Evolutionary conservation across 345 rosid genomes (phyloP), one percentile per base, ranked within the genome.

Genomic region (Populus tremula): DNA sequence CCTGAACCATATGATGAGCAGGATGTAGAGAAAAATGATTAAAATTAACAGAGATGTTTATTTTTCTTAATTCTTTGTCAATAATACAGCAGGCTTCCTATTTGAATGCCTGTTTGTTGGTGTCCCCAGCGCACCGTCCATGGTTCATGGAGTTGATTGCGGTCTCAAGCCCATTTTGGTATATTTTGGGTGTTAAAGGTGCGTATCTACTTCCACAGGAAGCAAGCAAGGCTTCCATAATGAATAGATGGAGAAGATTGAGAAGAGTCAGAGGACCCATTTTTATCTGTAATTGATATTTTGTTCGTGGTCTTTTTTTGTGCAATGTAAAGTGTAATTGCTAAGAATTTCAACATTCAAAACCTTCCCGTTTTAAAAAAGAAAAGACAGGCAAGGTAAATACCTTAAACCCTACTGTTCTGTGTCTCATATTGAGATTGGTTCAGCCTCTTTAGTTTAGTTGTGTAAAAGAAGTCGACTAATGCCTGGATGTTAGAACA

Each of bases 1-100:
- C 99, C 99, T 0, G 98, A 92, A 84, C 97, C 97, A 62, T 76
- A 84, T 8, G 88, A 80, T 36, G 77, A 35, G 29, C 93, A 83
- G 72, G 94, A 88, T 72, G 41, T 85, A 82, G 92, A 89, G 87
- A 76, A 84, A 79, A 86, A 86, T 49, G 84, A 81, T 72, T 83
- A 79, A 56, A 87, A 84, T 39, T 88, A 84, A 85, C 59, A 61
- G 74, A 53, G 23, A 72, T 72, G 78, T 72, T 72, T 80, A 82
- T 79, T 84, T 67, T 80, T 82, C 80, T 73, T 81, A 81, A 89
- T 93, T 95, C 88, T 82, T 92, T 91, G 78, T 72, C 81, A 85
- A 90, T 90, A 90, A 90, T 77, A 83, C 71, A 50, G 82, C 83
- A 81, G 89, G 87, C 79, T 84, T 73, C 86, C 89, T 76, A 79